Conservation (phyloP, 2,329 filamentous ascomycete genomes). For the Aspergillus niger region DNA sequence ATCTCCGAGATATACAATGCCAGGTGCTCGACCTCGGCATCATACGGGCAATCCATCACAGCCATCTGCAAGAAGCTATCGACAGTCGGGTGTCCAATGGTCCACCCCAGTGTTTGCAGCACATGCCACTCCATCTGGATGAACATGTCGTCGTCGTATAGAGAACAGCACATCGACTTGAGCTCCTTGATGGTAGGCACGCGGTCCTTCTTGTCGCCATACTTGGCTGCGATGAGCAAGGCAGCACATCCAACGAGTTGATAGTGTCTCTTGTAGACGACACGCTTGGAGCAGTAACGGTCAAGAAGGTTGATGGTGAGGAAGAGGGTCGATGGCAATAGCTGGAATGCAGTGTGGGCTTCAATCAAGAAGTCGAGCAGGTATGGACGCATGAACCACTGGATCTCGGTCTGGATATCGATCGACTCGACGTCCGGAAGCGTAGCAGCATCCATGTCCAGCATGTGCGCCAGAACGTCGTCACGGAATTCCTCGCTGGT, state of each 20-base stretch:
- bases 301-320: constrained; percentile 95
- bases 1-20: constrained; percentile 93
- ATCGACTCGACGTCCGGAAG: constrained; percentile 95
- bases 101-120: constrained; percentile 94
- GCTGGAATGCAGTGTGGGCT: constrained; percentile 90
- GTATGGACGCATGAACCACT: constrained; percentile 99
- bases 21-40: constrained; percentile 92
- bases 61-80: constrained; percentile 91
- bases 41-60: constrained; percentile 71
- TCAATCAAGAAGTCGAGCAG: constrained; percentile 97
- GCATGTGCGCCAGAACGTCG: constrained; percentile 92
- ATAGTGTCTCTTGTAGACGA: constrained; percentile 99
- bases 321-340: constrained; percentile 93
- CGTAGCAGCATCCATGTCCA: constrained; percentile 92
- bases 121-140: constrained; percentile 99
- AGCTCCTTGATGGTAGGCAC: constrained; percentile 97
- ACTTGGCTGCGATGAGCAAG: constrained; percentile 95
- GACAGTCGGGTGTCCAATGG: constrained; percentile 91
- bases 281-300: constrained; percentile 93
- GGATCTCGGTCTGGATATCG: constrained; percentile 98
- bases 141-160: constrained; percentile 99
- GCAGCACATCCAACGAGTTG: constrained; percentile 96
- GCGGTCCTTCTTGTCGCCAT: constrained; percentile 96
- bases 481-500: constrained; percentile 90
- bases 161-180: constrained; percentile 98